Conservation (phyloP, 352 stramenopile species). For the Salisapilia sapeloensis region DNA sequence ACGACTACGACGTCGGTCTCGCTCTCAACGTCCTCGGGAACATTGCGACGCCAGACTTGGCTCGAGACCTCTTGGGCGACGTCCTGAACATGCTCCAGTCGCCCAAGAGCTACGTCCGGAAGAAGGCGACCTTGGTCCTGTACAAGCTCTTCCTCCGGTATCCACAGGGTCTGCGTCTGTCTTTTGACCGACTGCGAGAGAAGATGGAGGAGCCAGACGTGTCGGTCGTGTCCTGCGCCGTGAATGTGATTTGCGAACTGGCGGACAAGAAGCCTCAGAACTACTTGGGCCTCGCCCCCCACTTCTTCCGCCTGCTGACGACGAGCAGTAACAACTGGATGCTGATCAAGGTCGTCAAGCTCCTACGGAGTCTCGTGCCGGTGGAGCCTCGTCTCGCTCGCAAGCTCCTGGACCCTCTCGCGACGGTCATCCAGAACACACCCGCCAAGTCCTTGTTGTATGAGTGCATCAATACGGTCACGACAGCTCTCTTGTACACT, state of each 20-base stretch:
- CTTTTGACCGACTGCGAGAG: conserved; percentile 95
- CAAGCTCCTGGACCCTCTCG: conserved; percentile 95
- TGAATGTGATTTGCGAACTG: conserved; percentile 99
- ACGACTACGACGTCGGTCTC: conserved; percentile 93
- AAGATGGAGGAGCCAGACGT: conserved; percentile 93
- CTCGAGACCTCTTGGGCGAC: conserved; percentile 85
- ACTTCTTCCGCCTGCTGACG: conserved; percentile 97
- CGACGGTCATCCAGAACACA: conserved; percentile 94
- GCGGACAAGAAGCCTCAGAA: conserved; percentile 98
- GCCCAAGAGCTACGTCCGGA: conserved; percentile 93
- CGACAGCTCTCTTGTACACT: conserved; percentile 92
- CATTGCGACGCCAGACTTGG: conserved; percentile 95
- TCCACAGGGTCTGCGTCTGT: conserved; percentile 93
- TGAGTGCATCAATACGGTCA: conserved; percentile 96
- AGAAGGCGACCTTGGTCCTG: conserved; percentile 96
- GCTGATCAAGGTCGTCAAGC: conserved; percentile 99
- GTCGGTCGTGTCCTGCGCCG: conserved; percentile 92
- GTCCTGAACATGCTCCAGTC: conserved; percentile 86
- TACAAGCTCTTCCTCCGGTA: conserved; percentile 99
- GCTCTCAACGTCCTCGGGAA: conserved; percentile 98
- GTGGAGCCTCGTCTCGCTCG: conserved; percentile 95
- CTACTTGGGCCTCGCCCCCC: conserved; percentile 93
- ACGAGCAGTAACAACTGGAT: conserved; percentile 99
- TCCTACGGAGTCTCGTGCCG: conserved; percentile 92
- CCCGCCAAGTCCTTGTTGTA: conserved; percentile 97